A percentile compares a stretch with the other conserved stretches of the same genome.
Evolutionary conservation across 495 filamentous ascomycete species (phyloP).

Genomic region (Xylaria longipes): DNA sequence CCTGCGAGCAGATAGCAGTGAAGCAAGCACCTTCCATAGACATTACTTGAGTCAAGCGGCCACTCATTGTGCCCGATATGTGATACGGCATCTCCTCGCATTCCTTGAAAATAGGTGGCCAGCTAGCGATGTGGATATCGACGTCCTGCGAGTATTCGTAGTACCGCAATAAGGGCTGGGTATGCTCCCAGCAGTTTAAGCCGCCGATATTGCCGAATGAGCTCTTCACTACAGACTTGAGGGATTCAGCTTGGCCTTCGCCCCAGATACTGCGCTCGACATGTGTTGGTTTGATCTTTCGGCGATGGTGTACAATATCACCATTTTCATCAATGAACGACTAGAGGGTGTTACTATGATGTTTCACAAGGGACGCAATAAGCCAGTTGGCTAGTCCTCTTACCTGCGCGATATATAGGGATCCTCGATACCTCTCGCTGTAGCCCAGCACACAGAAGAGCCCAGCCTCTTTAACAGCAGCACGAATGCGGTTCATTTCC

Average conservation of each 20-base stretch:
- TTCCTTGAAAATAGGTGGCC: slow-evolving; percentile 52
- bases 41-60: slow-evolving; percentile 44
- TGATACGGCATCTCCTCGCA: slow-evolving; percentile 34
- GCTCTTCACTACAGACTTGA: slow-evolving; percentile 51
- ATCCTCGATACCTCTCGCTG: slow-evolving; percentile 48
- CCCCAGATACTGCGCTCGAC: slow-evolving; percentile 68
- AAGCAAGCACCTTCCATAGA: slow-evolving; percentile 47
- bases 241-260: slow-evolving; percentile 52
- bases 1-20: slow-evolving; percentile 58
- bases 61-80: slow-evolving; percentile 44
- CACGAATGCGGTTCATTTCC: slow-evolving; percentile 55
- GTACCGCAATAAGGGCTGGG: slow-evolving; percentile 65
- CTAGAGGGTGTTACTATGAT: slow-evolving; percentile 61
- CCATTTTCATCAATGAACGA: slow-evolving; percentile 56
- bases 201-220: slow-evolving; percentile 53
- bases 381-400: slow-evolving; percentile 41
- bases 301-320: slow-evolving; percentile 49
- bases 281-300: slow-evolving; percentile 68
- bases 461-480: slow-evolving; percentile 45
- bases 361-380: slow-evolving; percentile 26
- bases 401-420: slow-evolving; percentile 28
- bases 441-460: slow-evolving; percentile 61
- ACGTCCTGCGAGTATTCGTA: slow-evolving; percentile 57
- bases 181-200: slow-evolving; percentile 65
- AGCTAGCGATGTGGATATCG: slow-evolving; percentile 64